These are phyloP conservation scores for Lumnitzera littorea DNA, from an alignment of 345 rosid genomes.

Conservation along the genomic window DNA sequence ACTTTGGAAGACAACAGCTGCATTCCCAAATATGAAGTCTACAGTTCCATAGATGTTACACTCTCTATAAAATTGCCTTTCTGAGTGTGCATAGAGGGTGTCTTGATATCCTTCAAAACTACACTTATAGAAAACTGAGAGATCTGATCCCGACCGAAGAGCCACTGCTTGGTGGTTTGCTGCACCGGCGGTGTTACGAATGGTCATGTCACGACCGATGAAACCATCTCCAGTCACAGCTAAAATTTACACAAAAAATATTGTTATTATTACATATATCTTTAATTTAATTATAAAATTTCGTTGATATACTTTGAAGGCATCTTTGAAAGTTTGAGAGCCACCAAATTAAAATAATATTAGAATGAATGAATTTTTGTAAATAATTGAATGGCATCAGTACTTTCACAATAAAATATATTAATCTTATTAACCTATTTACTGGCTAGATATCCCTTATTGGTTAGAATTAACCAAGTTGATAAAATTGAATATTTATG, in stretches of 20 bases:
- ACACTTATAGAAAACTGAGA: slow-evolving; percentile 26
- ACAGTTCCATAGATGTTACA: slow-evolving; percentile 28
- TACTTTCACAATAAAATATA: too few relatives aligned
- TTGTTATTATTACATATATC: background rate
- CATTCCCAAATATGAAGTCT: slow-evolving; percentile 33
- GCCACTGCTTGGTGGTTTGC: slow-evolving; percentile 38
- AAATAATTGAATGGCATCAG: too few relatives aligned
- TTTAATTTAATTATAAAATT: too few relatives aligned
- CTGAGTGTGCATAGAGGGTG: slow-evolving; percentile 26
- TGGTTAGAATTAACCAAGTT: too few relatives aligned
- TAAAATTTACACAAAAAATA: slow-evolving; percentile 5
- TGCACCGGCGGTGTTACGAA: slow-evolving; percentile 34
- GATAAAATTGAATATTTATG: too few relatives aligned
- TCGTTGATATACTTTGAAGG: too few relatives aligned
- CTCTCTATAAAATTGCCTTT: slow-evolving; percentile 31
- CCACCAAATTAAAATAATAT: too few relatives aligned
- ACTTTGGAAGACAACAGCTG: slow-evolving; percentile 24
- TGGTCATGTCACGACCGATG: slow-evolving; percentile 23
- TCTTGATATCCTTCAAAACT: slow-evolving; percentile 29
- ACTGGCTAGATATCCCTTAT: too few relatives aligned
- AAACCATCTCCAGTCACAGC: slow-evolving; percentile 34
- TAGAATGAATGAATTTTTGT: too few relatives aligned
- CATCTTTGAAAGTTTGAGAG: too few relatives aligned
- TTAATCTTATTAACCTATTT: too few relatives aligned
- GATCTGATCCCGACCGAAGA: slow-evolving; percentile 31